Conservation (phyloP, 495 filamentous ascomycete genomes). For the Penicillium pancosmium region DNA sequence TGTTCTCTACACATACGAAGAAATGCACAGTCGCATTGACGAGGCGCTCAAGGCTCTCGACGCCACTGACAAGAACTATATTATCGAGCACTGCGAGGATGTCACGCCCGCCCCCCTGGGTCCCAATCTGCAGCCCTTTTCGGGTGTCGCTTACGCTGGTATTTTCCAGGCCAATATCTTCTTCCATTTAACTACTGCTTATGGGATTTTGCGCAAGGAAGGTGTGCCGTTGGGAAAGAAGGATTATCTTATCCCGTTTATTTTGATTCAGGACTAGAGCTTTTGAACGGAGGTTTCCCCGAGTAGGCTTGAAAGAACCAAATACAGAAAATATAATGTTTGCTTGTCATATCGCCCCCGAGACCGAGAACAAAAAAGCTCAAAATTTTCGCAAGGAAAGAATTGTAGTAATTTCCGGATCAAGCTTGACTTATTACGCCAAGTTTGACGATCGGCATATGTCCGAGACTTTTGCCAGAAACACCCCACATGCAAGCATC, state of each 20-base stretch:
- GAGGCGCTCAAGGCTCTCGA: conserved; percentile 8
- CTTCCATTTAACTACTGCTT: conserved; percentile 58
- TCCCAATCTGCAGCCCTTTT: background rate
- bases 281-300: too few species aligned
- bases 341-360: too few species aligned
- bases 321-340: too few species aligned
- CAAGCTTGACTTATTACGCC: too few species aligned
- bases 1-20: conserved; percentile 12
- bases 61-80: conserved; percentile 7
- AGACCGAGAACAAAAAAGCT: too few species aligned
- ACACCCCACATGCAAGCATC: too few species aligned
- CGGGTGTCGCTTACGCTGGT: conserved; percentile 10
- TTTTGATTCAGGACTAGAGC: background rate
- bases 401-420: too few species aligned
- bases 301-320: too few species aligned
- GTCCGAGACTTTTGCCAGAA: too few species aligned
- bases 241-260: conserved; percentile 38
- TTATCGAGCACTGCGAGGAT: conserved; percentile 10
- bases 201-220: conserved; percentile 54
- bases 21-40: conserved; percentile 16
- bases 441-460: too few species aligned
- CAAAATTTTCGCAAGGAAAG: too few species aligned
- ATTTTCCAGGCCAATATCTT: conserved; percentile 45
- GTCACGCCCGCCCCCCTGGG: conserved; percentile 6
- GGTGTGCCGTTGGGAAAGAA: conserved; percentile 57